Evolutionary conservation across 2,329 filamentous ascomycete species (phyloP), one percentile per base, ranked within the genome.

Genomic region (Fonsecaea erecta): DNA sequence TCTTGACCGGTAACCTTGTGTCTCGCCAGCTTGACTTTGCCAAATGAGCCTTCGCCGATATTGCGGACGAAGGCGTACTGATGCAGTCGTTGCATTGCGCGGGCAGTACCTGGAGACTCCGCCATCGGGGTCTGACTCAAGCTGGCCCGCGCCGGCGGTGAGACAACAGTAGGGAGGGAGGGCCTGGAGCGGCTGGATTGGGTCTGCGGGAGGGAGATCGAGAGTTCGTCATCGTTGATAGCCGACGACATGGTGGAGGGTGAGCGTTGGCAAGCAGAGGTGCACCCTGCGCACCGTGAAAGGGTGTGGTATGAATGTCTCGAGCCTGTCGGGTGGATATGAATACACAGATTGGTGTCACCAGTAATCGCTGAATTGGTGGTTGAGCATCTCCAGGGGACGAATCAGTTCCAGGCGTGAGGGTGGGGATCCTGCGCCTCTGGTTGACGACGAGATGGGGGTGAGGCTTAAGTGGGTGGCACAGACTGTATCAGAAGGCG

Each of bases 21-120:
- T 48, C 93, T 90, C 24, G 95, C 95, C 73, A 99, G 86, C 83
- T 98, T 98, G 77, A 99, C 95, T 82, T 99, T 99, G 73, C 95
- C 95, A 77, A 99, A 99, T 2, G 93, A 97, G 53, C 95, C 95
- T 80, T 99, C 95, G 63, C 95, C 95, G 14, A 99, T 85, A 16
- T 94, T 97, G 77, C 89, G 90, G 72, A 97, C 84, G 63, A 97
- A 89, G 73, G 90, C 91, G 82, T 99, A 99, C 78, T 93, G 91
- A 71, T 93, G 93, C 74, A 98, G 88, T 71, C 94, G 88, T 81
- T 94, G 90, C 81, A 91, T 92, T 69, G 88, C 86, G 80, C 81
- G 78, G 71, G 75, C 81, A 71, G 79, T 82, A 67, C 75, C 77
- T 43, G 78, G 79, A 65, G 79, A 82, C 76, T 81, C 79, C 69